These are phyloP conservation scores for Botrytis fabae DNA, from an alignment of 2,329 filamentous ascomycete species.

Conservation along the genomic window DNA sequence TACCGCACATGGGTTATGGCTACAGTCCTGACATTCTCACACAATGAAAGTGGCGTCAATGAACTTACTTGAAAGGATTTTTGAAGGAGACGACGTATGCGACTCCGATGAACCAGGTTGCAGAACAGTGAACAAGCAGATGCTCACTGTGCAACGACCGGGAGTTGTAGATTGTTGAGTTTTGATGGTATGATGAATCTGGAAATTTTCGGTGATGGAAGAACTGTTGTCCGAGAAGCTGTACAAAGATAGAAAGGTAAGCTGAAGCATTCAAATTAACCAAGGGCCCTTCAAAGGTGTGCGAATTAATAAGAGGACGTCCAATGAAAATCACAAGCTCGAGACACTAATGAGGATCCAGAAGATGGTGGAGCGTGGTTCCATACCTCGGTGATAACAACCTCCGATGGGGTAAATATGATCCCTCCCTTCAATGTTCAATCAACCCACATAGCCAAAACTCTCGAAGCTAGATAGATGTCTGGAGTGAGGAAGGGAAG, in stretches of 20 bases:
- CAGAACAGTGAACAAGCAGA: constrained; percentile 18
- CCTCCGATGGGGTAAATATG: constrained; percentile 14
- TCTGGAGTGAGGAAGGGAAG: background rate
- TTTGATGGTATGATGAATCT: constrained; percentile 6
- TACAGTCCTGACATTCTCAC: constrained; percentile 21
- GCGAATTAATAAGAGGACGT: background rate
- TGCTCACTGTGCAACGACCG: constrained; percentile 17
- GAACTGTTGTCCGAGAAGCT: constrained; percentile 24
- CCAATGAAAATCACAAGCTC: background rate
- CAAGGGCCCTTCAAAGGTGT: background rate
- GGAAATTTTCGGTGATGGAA: constrained; percentile 25
- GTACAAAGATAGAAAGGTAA: constrained; percentile 17
- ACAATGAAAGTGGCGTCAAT: constrained; percentile 33
- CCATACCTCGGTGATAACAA: constrained; percentile 21
- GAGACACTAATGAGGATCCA: background rate
- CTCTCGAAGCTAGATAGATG: background rate
- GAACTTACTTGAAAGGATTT: constrained; percentile 30
- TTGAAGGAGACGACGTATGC: constrained; percentile 25
- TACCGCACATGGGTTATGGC: constrained; percentile 19
- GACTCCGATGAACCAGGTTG: constrained; percentile 22
- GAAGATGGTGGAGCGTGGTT: background rate
- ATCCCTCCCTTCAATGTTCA: background rate
- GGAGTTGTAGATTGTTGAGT: background rate
- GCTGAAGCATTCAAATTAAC: constrained; percentile 2
- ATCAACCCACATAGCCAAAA: background rate